Conservation (phyloP, 2,329 filamentous ascomycete species). For the Diaporthe vexans region DNA sequence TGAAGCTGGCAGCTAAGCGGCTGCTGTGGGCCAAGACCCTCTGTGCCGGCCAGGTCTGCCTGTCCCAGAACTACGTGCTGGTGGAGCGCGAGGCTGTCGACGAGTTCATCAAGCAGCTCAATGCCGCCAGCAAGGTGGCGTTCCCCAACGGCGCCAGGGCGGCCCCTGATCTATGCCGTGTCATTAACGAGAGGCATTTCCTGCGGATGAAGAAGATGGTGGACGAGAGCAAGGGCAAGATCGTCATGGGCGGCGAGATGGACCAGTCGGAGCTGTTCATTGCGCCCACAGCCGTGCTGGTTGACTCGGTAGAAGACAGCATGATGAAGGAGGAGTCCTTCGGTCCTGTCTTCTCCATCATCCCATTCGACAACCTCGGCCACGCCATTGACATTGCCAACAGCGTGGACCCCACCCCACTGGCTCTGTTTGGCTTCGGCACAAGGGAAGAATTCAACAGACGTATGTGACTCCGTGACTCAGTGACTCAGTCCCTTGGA, state of each 20-base stretch:
- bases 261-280: slow-evolving; percentile 87
- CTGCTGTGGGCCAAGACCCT: slow-evolving; percentile 90
- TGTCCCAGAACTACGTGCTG: slow-evolving; percentile 93
- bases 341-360: slow-evolving; percentile 89
- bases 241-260: slow-evolving; percentile 87
- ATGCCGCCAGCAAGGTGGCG: slow-evolving; percentile 79
- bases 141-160: slow-evolving; percentile 85
- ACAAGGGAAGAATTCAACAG: slow-evolving; percentile 82
- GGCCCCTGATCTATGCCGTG: slow-evolving; percentile 83
- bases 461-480: slow-evolving; percentile 60
- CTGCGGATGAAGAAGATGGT: slow-evolving; percentile 90
- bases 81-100: slow-evolving; percentile 82
- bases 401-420: slow-evolving; percentile 83
- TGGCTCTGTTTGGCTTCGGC: slow-evolving; percentile 89
- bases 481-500: background rate
- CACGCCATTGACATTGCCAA: slow-evolving; percentile 88
- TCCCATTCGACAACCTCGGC: slow-evolving; percentile 84
- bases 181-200: slow-evolving; percentile 86
- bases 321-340: slow-evolving; percentile 90
- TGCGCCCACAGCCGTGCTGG: slow-evolving; percentile 91
- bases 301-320: slow-evolving; percentile 80
- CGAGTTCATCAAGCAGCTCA: slow-evolving; percentile 81
- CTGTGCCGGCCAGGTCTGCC: slow-evolving; percentile 92
- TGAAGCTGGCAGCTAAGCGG: slow-evolving; percentile 84
- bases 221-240: slow-evolving; percentile 85